phyloP scores from a whole-genome alignment of 768 basidiomycete species.

The Pleurotus salmoneostramineus region DNA sequence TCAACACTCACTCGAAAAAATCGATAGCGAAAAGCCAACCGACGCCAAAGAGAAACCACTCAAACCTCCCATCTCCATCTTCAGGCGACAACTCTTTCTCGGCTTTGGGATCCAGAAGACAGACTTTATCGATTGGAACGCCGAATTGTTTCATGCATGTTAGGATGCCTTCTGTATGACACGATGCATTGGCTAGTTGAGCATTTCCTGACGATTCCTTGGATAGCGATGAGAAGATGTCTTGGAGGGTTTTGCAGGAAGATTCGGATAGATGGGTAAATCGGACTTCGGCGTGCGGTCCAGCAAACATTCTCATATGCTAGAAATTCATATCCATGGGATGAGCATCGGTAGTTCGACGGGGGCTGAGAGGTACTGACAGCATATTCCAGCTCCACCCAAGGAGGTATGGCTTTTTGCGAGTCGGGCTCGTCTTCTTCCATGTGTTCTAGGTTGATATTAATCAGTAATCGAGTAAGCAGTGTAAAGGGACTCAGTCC shows the following conservation, averaged over 20 bases:
- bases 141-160: constrained; percentile 48
- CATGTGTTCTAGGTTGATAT: constrained; percentile 73
- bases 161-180: constrained; percentile 49
- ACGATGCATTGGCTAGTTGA: constrained; percentile 33
- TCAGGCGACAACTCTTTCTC: constrained; percentile 61
- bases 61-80: constrained; percentile 73
- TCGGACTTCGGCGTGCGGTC: constrained; percentile 56
- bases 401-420: constrained; percentile 68
- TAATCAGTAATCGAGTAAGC: constrained; percentile 7
- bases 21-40: constrained; percentile 20
- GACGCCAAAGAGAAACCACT: constrained; percentile 91
- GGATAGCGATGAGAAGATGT: constrained; percentile 21
- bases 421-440: constrained; percentile 81
- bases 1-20: not conserved
- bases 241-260: constrained; percentile 52
- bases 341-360: constrained; percentile 2
- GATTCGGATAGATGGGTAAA: constrained; percentile 86
- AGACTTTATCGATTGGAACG: constrained; percentile 59
- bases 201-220: not conserved
- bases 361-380: constrained; percentile 34
- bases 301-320: constrained; percentile 85
- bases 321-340: constrained; percentile 21
- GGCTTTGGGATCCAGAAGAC: constrained; percentile 93
- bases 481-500: not conserved
- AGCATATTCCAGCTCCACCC: constrained; percentile 92